A percentile compares a stretch with the other conserved stretches of the same genome.
Conservation (phyloP, 2,329 filamentous ascomycete genomes). For the Fusarium euwallaceae region DNA sequence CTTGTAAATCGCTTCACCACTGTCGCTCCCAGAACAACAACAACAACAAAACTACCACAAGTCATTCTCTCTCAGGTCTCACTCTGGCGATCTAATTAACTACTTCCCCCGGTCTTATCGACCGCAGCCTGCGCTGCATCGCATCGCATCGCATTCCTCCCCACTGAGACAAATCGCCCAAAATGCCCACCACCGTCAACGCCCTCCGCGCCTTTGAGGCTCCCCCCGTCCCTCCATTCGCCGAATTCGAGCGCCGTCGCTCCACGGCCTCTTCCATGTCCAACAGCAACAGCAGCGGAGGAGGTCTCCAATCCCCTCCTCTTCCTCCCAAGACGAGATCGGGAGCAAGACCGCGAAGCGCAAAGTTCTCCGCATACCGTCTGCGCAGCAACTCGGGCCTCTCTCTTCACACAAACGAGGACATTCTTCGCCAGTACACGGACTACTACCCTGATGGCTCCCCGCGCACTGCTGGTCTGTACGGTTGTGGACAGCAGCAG, state of each 20-base stretch:
- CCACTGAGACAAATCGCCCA: conserved; percentile 19
- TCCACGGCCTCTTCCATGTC: conserved; percentile 39
- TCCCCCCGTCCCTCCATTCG: conserved; percentile 44
- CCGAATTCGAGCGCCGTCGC: conserved; percentile 45
- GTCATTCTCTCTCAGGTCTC: neutral
- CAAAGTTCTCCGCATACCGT: conserved; percentile 47
- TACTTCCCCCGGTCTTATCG: neutral
- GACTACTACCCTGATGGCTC: conserved; percentile 59
- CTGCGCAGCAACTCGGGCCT: conserved; percentile 62
- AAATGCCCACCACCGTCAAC: conserved; percentile 46
- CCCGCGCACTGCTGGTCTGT: conserved; percentile 42
- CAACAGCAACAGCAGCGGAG: conserved; percentile 36
- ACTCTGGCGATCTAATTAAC: conserved; percentile 4
- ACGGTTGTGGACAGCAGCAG: conserved; percentile 22
- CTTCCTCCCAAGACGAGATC: conserved; percentile 39
- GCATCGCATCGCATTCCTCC: conserved; percentile 16
- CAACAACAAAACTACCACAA: neutral
- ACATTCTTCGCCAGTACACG: conserved; percentile 60
- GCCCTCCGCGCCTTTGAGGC: conserved; percentile 42
- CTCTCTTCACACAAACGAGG: conserved; percentile 59
- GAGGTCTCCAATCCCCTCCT: conserved; percentile 37
- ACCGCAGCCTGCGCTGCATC: neutral
- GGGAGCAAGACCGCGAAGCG: conserved; percentile 44
- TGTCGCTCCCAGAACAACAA: neutral
- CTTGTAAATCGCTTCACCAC: neutral